Base-by-base conservation (phyloP, 2,329 filamentous ascomycete genomes). In the Pseudogymnoascus sp. region DNA sequence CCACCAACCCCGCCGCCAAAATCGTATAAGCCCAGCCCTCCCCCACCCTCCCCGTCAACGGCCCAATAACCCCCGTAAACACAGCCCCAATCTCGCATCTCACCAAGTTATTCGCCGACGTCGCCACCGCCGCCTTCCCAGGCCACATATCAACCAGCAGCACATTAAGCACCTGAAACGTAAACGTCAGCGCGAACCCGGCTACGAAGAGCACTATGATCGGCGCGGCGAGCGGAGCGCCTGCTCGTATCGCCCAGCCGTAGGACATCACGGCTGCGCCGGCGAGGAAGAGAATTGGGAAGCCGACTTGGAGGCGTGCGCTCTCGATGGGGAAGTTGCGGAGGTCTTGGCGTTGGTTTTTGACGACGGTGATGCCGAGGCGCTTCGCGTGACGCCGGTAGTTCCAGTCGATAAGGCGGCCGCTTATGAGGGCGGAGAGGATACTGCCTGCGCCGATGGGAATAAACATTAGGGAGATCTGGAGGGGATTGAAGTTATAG, bases 341-440 rank as follows among this genome's bases (percentile, higher is more conserved):
- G 11, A 84, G 72, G 65, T 83, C 79, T 34, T 77, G 76, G 66
- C 81, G 81, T 8, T 81, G 80, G 59, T 77, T 81, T 67, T 79
- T 79, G 63, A 80, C 80, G 62, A 86, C 78, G 0, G 77, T 70
- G 8, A 88, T 74, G 8, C 82, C 82, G 0, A 83, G 72, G 4
- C 74, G 77, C 8, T 73, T 71, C 11, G 86, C 86, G 64, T 87
- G 80, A 1, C 86, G 82, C 1, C 81, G 79, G 71, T 86, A 92
- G 72, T 89, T 90, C 75, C 81, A 81, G 72, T 91, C 88, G 42
- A 90, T 80, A 1, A 84, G 66, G 1, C 78, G 77, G 0, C 87
- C 85, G 11, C 75, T 74, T 3, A 77, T 68, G n/a, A 76, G 68
- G 1, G 79, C 78, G 0, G 80, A 76, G 1, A 76, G 68, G 8